Base-by-base conservation (phyloP, 2,329 filamentous ascomycete species). In the Hymenotorrendiella dingleyae region DNA sequence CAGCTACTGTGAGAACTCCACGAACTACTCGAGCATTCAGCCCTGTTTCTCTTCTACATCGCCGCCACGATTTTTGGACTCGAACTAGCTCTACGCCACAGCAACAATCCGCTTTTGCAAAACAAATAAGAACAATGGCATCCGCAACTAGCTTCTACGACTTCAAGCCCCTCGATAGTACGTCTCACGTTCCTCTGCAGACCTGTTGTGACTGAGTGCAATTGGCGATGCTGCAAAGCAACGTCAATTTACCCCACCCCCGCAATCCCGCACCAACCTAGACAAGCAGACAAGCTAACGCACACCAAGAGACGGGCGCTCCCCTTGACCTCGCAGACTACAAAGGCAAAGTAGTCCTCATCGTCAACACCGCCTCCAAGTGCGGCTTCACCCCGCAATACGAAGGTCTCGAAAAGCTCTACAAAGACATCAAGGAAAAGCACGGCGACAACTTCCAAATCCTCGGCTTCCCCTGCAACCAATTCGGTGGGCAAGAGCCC, bases 341-440 rank as follows among this genome's bases (percentile, higher is more conserved):
- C 70, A 80, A 86, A 65, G 86, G 84, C 76, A 97, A 97, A 69
- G 91, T 97, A 55, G 80, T 97, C 57, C 83, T 98, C 48, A 75
- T 95, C 59, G 89, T 98, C 70, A 98, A 98, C 80, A 96, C 91
- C 1, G 93, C 93, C 56, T 94, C 87, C 65, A 96, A 97, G 73
- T 98, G 93, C 74, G 91, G 93, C 65, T 97, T 97, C 79, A 97
- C 93, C 3, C 89, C 89, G 10, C 93, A 98, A 69, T 96, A 93
- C 68, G 82, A 78, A 50, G 87, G 86, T 23, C 85, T 98, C 39
- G 90, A 98, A 72, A 83, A 78, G 61, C 78, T 98, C 52, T 95
- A 94, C 79, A 86, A 94, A 66, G 68, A 72, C 45, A 59, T 96
- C 62, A 80, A 78, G 56, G 72, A 72, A 54, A 73, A 78, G 60